Evolutionary conservation across 345 rosid genomes (phyloP).

Genomic region (Acer campestre): DNA sequence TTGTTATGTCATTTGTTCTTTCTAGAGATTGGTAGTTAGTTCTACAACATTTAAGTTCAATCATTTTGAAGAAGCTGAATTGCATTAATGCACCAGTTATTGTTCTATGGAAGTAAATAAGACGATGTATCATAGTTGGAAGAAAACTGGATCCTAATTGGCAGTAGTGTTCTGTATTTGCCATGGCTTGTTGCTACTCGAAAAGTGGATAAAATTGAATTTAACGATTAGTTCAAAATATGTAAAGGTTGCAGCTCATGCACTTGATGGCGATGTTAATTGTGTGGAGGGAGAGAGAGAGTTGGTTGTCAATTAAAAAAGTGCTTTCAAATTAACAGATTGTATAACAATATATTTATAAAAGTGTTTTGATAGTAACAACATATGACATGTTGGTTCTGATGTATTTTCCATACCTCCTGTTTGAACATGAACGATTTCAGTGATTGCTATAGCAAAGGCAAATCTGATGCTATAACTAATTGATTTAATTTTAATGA

Average conservation of each 20-base stretch:
- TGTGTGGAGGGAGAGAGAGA: neutral
- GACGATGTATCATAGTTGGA: neutral
- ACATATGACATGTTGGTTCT: neutral
- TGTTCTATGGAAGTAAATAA: neutral
- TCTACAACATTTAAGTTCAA: neutral
- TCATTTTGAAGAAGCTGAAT: neutral
- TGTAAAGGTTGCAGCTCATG: neutral
- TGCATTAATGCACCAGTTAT: neutral
- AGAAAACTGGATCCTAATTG: neutral
- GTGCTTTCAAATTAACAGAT: neutral
- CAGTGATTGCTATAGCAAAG: no score
- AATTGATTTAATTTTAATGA: conserved; percentile 4
- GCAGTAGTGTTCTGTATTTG: no score
- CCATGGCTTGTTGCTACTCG: no score
- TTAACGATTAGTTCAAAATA: no score
- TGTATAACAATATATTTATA: neutral
- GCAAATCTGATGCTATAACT: no score
- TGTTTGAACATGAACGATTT: neutral
- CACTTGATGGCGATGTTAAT: neutral
- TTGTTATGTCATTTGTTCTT: neutral
- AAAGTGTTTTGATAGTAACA: neutral
- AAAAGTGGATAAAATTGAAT: neutral
- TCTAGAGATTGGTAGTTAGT: neutral
- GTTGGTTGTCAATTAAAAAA: neutral
- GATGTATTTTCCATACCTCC: neutral